Conservation (phyloP, 192 early-diverging fungal genomes). For the Powellomyces hirtus region DNA sequence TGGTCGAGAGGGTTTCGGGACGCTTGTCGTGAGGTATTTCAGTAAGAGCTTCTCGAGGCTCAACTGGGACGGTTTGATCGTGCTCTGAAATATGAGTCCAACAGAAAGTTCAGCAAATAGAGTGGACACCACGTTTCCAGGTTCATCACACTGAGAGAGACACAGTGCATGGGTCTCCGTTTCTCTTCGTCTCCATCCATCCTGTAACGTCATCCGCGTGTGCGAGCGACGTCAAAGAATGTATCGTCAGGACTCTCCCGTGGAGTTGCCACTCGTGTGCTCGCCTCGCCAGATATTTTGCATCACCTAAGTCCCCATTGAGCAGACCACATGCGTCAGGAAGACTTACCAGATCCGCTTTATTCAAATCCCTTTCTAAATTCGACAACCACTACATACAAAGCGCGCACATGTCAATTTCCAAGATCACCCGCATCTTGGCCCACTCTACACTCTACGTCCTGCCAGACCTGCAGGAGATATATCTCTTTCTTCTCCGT, state of each 20-base stretch:
- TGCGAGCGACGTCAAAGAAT: too few species aligned
- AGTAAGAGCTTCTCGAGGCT: constrained; percentile 75
- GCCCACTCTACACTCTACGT: background rate
- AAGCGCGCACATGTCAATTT: background rate
- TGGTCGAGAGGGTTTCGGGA: constrained; percentile 64
- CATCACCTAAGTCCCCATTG: too few species aligned
- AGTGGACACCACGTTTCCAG: too few species aligned
- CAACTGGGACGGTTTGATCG: constrained; percentile 58
- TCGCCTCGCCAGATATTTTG: too few species aligned
- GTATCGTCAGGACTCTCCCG: too few species aligned
- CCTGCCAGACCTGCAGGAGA: constrained; percentile 77
- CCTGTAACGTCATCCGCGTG: too few species aligned
- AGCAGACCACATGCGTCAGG: too few species aligned
- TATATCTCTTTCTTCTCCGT: constrained; percentile 65
- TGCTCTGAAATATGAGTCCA: constrained; percentile 2
- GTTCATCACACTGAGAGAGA: too few species aligned
- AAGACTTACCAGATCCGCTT: constrained; percentile 41
- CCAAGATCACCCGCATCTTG: background rate
- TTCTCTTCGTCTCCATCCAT: too few species aligned
- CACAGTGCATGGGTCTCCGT: too few species aligned
- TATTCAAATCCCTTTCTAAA: constrained; percentile 73
- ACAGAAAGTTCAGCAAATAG: too few species aligned
- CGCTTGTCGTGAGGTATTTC: constrained; percentile 59
- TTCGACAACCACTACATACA: constrained; percentile 68
- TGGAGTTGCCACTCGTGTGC: too few species aligned